Evolutionary conservation across 1,139 yeast genomes (phyloP).

Genomic region (Candida smagusa): DNA sequence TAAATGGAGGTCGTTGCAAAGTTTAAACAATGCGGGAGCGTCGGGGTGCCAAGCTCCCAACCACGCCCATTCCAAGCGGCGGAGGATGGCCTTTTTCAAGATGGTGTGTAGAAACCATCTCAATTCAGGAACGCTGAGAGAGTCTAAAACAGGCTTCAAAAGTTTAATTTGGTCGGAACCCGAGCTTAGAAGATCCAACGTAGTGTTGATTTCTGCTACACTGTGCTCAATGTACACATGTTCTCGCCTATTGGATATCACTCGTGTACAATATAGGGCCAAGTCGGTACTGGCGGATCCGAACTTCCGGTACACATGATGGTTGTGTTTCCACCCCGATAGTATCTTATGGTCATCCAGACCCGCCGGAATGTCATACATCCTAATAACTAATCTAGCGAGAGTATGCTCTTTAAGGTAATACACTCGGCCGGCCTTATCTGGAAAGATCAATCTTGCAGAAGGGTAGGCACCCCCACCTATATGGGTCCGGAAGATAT

Average conservation of each 20-base stretch:
- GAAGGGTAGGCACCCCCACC: conserved; percentile 74
- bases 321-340: conserved; percentile 38
- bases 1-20: conserved; percentile 62
- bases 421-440: conserved; percentile 53
- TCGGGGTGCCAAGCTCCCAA: conserved; percentile 79
- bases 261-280: conserved; percentile 27
- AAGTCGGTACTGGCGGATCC: conserved; percentile 37
- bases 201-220: conserved; percentile 55
- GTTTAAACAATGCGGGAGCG: conserved; percentile 60
- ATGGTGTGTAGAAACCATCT: conserved; percentile 69
- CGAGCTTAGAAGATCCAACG: conserved; percentile 45
- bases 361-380: conserved; percentile 34
- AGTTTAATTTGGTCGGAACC: conserved; percentile 36
- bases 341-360: conserved; percentile 35
- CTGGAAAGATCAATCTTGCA: conserved; percentile 60
- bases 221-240: conserved; percentile 18
- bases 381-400: conserved; percentile 38
- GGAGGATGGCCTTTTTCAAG: conserved; percentile 55
- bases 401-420: conserved; percentile 52
- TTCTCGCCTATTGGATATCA: conserved; percentile 45
- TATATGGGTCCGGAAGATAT: conserved; percentile 59
- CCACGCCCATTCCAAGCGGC: conserved; percentile 60
- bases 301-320: conserved; percentile 27
- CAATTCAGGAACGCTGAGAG: conserved; percentile 61
- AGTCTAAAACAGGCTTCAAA: conserved; percentile 49